These are phyloP conservation scores for Leccinum colubrinum DNA, from an alignment of 1,284 basidiomycete species.

Conservation along the genomic window DNA sequence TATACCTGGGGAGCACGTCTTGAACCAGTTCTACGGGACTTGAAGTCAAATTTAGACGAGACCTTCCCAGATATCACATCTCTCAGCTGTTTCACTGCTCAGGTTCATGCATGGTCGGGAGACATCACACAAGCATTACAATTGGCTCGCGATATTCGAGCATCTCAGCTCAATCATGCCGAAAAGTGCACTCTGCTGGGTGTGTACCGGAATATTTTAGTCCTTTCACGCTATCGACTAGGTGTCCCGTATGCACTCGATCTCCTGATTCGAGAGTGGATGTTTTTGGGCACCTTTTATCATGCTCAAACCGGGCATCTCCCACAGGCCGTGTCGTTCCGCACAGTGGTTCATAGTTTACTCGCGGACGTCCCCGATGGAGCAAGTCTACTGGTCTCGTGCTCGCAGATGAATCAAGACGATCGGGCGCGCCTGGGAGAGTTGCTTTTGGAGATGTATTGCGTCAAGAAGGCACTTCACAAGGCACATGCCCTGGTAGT, in stretches of 20 bases:
- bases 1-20: conserved; percentile 40
- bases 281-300: conserved; percentile 35
- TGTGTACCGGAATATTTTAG: conserved; percentile 42
- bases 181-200: conserved; percentile 26
- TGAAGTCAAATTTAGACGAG: conserved; percentile 19
- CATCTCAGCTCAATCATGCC: conserved; percentile 14
- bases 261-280: conserved; percentile 45
- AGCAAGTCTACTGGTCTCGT: conserved; percentile 6
- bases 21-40: conserved; percentile 32
- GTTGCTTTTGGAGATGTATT: conserved; percentile 42
- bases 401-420: conserved; percentile 26
- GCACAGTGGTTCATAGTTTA: conserved; percentile 32
- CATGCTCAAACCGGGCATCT: conserved; percentile 8
- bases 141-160: conserved; percentile 25
- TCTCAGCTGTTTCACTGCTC: conserved; percentile 34
- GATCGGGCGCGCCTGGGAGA: conserved; percentile 35
- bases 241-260: conserved; percentile 42
- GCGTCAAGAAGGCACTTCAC: conserved; percentile 31
- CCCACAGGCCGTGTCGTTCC: conserved; percentile 29
- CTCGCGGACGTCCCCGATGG: conserved; percentile 15
- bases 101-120: conserved; percentile 35
- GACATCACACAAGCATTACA: conserved; percentile 36
- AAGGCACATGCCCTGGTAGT: conserved; percentile 45
- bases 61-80: conserved; percentile 18
- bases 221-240: conserved; percentile 37